Evolutionary conservation across 2,329 filamentous ascomycete species (phyloP).

Genomic region (Monosporascus sp.): DNA sequence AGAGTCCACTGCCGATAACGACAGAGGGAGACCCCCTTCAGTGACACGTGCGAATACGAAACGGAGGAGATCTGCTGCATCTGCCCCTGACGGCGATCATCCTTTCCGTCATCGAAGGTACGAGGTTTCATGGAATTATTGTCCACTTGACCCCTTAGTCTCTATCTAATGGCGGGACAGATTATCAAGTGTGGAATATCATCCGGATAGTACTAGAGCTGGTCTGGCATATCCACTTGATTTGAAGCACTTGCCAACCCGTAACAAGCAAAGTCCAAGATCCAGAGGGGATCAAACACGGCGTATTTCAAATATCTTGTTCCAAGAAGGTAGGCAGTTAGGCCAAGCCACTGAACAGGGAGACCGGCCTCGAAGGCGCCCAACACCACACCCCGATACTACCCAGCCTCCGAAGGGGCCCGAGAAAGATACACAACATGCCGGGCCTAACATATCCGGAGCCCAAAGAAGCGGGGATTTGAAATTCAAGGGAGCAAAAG

Average conservation of each 20-base stretch:
- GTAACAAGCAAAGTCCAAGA: too few species aligned
- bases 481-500: neutral
- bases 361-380: constrained; percentile 7
- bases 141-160: too few species aligned
- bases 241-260: too few species aligned
- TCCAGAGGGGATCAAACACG: too few species aligned
- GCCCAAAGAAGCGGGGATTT: neutral
- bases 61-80: constrained; percentile 9
- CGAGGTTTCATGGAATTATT: neutral
- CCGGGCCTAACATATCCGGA: too few species aligned
- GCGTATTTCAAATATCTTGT: too few species aligned
- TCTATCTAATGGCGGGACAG: neutral
- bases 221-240: too few species aligned
- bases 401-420: neutral
- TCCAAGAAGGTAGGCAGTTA: neutral
- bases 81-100: constrained; percentile 6
- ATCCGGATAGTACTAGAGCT: too few species aligned
- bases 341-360: constrained; percentile 3
- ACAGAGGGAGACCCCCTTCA: constrained; percentile 2
- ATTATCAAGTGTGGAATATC: too few species aligned
- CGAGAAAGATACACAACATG: neutral
- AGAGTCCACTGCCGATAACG: neutral
- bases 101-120: constrained; percentile 4
- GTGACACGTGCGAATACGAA: constrained; percentile 6
- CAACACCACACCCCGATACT: neutral